These are phyloP conservation scores for Apostasia shenzhenica DNA, from an alignment of 106 monocot genomes.

Conservation along the genomic window DNA sequence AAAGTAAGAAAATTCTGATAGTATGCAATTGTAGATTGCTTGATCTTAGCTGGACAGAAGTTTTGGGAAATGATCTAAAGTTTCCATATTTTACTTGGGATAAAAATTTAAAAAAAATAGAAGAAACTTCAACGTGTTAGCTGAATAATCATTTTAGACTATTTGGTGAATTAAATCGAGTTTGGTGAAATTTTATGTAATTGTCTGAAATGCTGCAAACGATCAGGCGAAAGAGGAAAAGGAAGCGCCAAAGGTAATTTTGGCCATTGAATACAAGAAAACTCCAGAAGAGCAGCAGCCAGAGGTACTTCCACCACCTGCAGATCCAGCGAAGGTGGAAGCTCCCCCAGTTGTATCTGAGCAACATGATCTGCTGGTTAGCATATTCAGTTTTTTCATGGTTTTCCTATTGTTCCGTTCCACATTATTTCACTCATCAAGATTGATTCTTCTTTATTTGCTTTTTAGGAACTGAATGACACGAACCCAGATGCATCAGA, in stretches of 20 bases:
- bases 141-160: too few species aligned
- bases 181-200: background rate
- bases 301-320: background rate
- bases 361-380: conserved; percentile 47
- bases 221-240: conserved; percentile 20
- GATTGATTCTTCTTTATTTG: background rate
- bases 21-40: too few species aligned
- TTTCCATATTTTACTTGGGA: too few species aligned
- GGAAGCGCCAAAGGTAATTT: conserved; percentile 18
- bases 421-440: too few species aligned
- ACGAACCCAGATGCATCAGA: conserved; percentile 23
- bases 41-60: too few species aligned
- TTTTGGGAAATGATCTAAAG: too few species aligned
- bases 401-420: too few species aligned
- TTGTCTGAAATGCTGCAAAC: background rate
- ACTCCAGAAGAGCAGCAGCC: conserved; percentile 9
- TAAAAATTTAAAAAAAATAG: too few species aligned
- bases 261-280: conserved; percentile 34
- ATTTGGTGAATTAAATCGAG: too few species aligned
- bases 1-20: too few species aligned
- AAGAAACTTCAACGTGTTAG: too few species aligned
- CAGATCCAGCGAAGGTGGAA: conserved; percentile 11
- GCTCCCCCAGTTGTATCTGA: background rate
- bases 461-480: background rate
- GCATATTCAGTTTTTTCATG: background rate